These are phyloP conservation scores for Ascochyta clinopodiicola DNA, from an alignment of 2,329 filamentous ascomycete species.

Conservation along the genomic window DNA sequence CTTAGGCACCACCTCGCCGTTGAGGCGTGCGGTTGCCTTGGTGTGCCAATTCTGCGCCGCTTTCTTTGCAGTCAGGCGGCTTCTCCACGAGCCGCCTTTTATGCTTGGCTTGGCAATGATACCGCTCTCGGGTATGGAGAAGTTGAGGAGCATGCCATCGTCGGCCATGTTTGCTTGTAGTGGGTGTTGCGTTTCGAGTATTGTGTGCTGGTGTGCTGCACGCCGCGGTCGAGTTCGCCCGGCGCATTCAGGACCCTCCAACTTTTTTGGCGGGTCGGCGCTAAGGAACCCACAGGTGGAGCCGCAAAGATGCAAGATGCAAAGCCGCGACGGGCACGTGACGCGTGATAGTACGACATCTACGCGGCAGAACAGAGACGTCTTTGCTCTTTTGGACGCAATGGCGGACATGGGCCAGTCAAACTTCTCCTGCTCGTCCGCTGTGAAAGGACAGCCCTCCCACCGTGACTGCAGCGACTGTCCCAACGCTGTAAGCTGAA, in stretches of 20 bases:
- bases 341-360: slow-evolving; percentile 10
- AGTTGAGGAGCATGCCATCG: slow-evolving; percentile 94
- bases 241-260: slow-evolving; percentile 5
- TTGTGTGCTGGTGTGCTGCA: slow-evolving; percentile 1
- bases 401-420: slow-evolving; percentile 6
- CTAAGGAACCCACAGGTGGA: background rate
- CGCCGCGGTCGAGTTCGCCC: background rate
- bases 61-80: slow-evolving; percentile 81
- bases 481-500: background rate
- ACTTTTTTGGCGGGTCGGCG: slow-evolving; percentile 30
- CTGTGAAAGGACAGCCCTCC: slow-evolving; percentile 8
- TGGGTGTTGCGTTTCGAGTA: background rate
- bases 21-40: slow-evolving; percentile 46
- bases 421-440: slow-evolving; percentile 14
- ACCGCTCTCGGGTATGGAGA: slow-evolving; percentile 74
- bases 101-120: slow-evolving; percentile 69
- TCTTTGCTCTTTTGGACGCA: slow-evolving; percentile 26
- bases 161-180: slow-evolving; percentile 73
- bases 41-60: slow-evolving; percentile 62
- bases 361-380: slow-evolving; percentile 21
- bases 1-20: slow-evolving; percentile 34
- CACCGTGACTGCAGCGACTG: slow-evolving; percentile 2
- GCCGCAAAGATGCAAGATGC: background rate
- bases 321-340: slow-evolving; percentile 17
- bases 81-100: slow-evolving; percentile 92